Conservation (phyloP, 2,329 filamentous ascomycete genomes). For the Talaromyces marneffei region DNA sequence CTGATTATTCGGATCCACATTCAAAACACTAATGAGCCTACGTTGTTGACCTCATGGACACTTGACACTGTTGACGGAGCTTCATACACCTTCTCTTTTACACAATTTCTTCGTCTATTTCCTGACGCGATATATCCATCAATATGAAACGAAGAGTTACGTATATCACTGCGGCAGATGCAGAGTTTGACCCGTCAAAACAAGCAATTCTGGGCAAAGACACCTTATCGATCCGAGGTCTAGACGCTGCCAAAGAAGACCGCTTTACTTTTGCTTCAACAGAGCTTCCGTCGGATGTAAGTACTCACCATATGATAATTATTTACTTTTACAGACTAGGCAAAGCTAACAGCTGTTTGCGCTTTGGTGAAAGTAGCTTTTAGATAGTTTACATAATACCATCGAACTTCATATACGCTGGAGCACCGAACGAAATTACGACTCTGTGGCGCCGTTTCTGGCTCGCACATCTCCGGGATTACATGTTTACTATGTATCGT, state of each 20-base stretch:
- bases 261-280: constrained; percentile 66
- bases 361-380: constrained; percentile 44
- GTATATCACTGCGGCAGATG: constrained; percentile 63
- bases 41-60: neutral
- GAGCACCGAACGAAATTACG: constrained; percentile 56
- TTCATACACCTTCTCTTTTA: neutral
- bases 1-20: neutral
- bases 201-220: constrained; percentile 54
- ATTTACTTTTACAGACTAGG: neutral
- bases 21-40: neutral
- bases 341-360: neutral
- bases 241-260: constrained; percentile 70
- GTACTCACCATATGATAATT: neutral
- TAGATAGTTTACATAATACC: constrained; percentile 55
- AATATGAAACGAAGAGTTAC: constrained; percentile 55
- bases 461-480: constrained; percentile 74
- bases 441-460: constrained; percentile 61
- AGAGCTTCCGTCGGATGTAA: constrained; percentile 65
- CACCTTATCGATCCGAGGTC: constrained; percentile 51
- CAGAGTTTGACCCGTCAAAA: constrained; percentile 58
- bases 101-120: neutral
- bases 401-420: constrained; percentile 75
- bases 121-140: neutral
- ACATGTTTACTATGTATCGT: constrained; percentile 70
- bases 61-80: neutral